Conservation (phyloP, 163 green algal species). For the Chlorella variabilis region DNA sequence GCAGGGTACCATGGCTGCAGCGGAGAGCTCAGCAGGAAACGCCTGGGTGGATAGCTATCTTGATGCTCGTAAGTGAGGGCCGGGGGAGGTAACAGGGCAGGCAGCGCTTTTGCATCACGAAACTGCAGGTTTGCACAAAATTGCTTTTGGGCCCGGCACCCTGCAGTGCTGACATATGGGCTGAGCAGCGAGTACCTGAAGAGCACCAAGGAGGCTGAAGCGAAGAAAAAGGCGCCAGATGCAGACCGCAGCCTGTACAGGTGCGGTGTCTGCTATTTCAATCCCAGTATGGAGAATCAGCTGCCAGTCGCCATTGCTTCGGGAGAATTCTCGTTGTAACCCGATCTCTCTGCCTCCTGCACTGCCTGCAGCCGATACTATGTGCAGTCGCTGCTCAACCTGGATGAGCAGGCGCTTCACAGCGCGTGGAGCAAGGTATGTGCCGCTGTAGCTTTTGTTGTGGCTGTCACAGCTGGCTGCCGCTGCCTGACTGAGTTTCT, state of each 20-base stretch:
- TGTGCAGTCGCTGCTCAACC: constrained; percentile 79
- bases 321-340: too few relatives aligned
- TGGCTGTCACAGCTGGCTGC: not conserved
- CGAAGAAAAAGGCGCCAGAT: constrained; percentile 20
- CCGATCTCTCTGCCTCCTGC: too few relatives aligned
- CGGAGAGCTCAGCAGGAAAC: constrained; percentile 29
- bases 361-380: constrained; percentile 72
- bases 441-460: not conserved
- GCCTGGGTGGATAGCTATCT: constrained; percentile 58
- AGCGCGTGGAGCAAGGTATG: constrained; percentile 80
- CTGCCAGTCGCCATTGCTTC: too few relatives aligned
- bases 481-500: not conserved
- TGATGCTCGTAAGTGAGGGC: constrained; percentile 27
- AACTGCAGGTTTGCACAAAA: not conserved
- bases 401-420: constrained; percentile 83
- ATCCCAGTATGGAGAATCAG: not conserved
- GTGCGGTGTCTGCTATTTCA: not conserved
- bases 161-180: constrained; percentile 26
- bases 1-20: constrained; percentile 3
- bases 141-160: not conserved
- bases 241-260: constrained; percentile 29
- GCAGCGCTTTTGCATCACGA: too few relatives aligned
- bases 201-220: constrained; percentile 29
- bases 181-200: constrained; percentile 33
- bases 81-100: too few relatives aligned